phyloP scores from a whole-genome alignment of 768 basidiomycete species.

The Tricholoma matsutake region DNA sequence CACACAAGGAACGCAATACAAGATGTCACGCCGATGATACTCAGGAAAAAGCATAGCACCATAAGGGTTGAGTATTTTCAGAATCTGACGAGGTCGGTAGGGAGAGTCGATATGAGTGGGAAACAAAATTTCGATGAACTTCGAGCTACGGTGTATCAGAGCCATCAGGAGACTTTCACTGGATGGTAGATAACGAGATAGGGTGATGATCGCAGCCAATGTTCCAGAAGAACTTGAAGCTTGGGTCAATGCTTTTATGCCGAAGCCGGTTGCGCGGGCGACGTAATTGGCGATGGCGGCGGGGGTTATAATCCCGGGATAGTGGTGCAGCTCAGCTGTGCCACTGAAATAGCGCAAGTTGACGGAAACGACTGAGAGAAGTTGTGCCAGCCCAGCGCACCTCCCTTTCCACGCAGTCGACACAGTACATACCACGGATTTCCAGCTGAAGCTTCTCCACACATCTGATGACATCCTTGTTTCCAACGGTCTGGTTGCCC shows the following conservation, averaged over 20 bases:
- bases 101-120: neutral
- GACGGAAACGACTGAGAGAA: constrained; percentile 15
- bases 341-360: constrained; percentile 14
- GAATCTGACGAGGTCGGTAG: constrained; percentile 28
- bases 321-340: constrained; percentile 13
- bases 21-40: constrained; percentile 23
- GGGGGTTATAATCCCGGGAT: constrained; percentile 15
- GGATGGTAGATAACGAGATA: constrained; percentile 3
- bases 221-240: constrained; percentile 4
- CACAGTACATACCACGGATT: constrained; percentile 22
- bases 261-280: constrained; percentile 19
- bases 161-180: constrained; percentile 7
- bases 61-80: constrained; percentile 21
- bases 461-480: neutral
- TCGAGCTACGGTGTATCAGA: constrained; percentile 8
- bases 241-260: constrained; percentile 12
- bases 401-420: constrained; percentile 16
- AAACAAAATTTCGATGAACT: constrained; percentile 14
- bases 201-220: neutral
- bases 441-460: constrained; percentile 18
- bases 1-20: constrained; percentile 35
- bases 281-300: constrained; percentile 16
- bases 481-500: neutral
- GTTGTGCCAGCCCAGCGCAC: constrained; percentile 13
- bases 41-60: constrained; percentile 14